Evolutionary conservation across 1,284 basidiomycete species (phyloP).

Genomic region (Apiotrichum laibachii): DNA sequence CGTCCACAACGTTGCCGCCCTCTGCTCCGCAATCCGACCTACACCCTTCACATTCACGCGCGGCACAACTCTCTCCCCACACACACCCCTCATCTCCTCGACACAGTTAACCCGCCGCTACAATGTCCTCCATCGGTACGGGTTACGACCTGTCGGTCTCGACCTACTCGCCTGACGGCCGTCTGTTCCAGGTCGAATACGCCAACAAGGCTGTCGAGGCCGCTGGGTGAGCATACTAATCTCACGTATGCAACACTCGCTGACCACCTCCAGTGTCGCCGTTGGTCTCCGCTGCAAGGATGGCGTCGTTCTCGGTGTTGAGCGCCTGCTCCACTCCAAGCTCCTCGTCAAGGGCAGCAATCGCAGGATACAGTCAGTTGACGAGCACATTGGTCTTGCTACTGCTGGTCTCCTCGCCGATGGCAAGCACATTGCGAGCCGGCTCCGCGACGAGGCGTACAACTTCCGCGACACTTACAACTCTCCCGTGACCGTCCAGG

Average conservation of each 20-base stretch:
- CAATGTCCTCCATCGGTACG: slow-evolving; percentile 95
- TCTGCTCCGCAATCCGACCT: too few relatives aligned
- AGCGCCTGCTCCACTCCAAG: slow-evolving; percentile 97
- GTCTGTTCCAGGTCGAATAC: slow-evolving; percentile 99
- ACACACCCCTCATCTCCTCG: background rate
- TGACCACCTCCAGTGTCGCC: slow-evolving; percentile 63
- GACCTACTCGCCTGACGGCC: slow-evolving; percentile 97
- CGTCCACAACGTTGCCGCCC: background rate
- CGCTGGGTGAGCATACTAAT: slow-evolving; percentile 65
- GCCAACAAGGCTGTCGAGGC: slow-evolving; percentile 98
- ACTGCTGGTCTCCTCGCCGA: slow-evolving; percentile 93
- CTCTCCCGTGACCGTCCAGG: slow-evolving; percentile 76
- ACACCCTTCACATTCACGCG: background rate
- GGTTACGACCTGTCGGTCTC: slow-evolving; percentile 98
- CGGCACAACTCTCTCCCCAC: too few relatives aligned
- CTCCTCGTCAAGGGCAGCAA: slow-evolving; percentile 91
- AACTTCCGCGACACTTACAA: slow-evolving; percentile 74
- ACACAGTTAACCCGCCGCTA: slow-evolving; percentile 4
- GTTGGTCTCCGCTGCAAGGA: slow-evolving; percentile 91
- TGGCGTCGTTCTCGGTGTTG: slow-evolving; percentile 90
- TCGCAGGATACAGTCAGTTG: slow-evolving; percentile 86
- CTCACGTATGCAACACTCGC: background rate
- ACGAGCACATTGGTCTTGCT: slow-evolving; percentile 88
- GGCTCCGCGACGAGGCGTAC: slow-evolving; percentile 79
- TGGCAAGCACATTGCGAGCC: slow-evolving; percentile 81